Evolutionary conservation across 2,329 filamentous ascomycete species (phyloP).

Genomic region (Colletotrichum graminicola): DNA sequence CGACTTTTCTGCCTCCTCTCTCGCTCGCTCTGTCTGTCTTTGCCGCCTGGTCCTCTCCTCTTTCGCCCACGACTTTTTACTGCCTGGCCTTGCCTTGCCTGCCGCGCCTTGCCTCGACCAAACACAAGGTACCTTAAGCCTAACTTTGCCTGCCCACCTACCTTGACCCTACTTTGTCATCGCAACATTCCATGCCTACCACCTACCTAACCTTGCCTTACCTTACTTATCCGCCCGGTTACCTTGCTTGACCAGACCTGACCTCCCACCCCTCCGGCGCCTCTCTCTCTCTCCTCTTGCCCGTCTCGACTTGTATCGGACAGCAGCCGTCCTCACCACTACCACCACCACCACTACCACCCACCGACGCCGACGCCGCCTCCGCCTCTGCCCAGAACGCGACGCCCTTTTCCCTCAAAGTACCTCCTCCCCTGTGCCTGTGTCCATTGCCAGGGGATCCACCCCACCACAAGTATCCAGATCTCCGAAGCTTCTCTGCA

Average conservation of each 20-base stretch:
- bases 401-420: conserved; percentile 36
- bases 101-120: conserved; percentile 10
- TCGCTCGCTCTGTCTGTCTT: not conserved
- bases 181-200: not conserved
- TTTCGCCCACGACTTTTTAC: conserved; percentile 7
- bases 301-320: conserved; percentile 34
- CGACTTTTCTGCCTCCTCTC: not conserved
- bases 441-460: conserved; percentile 36
- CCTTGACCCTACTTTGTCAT: conserved; percentile 19
- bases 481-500: conserved; percentile 44
- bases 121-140: conserved; percentile 14
- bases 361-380: conserved; percentile 32
- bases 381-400: conserved; percentile 41
- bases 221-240: conserved; percentile 28
- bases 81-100: not conserved
- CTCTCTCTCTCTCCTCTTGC: conserved; percentile 19
- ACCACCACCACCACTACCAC: conserved; percentile 27
- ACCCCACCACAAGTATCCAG: conserved; percentile 44
- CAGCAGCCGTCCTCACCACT: conserved; percentile 19
- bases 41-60: conserved; percentile 9
- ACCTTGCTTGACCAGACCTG: not conserved
- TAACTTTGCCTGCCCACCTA: conserved; percentile 20
- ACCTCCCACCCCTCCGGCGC: conserved; percentile 4
- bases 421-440: conserved; percentile 42
- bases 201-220: not conserved